phyloP scores from a whole-genome alignment of 257 asterid species.

The Marsdenia floribunda region DNA sequence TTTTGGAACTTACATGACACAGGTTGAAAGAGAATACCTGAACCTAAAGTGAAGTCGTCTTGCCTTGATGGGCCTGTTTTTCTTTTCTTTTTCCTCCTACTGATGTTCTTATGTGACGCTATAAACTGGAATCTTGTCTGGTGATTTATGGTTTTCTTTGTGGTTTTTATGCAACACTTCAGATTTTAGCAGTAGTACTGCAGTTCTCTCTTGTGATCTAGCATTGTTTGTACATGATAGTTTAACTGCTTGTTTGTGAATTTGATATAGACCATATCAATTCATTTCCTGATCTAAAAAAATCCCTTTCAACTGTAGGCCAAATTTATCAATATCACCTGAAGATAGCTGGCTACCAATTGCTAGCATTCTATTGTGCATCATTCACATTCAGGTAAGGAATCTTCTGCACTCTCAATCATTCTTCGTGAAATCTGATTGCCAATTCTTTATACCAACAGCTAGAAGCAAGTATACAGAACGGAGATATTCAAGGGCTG shows the following conservation, averaged over 20 bases:
- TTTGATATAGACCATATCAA: background rate
- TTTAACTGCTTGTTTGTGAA: background rate
- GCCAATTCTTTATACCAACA: constrained; percentile 32
- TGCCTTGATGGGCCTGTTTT: background rate
- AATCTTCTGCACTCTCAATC: constrained; percentile 9
- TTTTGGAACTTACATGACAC: background rate
- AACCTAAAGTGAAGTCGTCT: background rate
- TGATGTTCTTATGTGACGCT: background rate
- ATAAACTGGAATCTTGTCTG: background rate
- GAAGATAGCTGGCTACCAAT: constrained; percentile 98
- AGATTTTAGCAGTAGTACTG: background rate
- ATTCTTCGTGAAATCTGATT: constrained; percentile 19
- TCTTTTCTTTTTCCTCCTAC: background rate
- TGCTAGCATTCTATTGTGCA: constrained; percentile 86
- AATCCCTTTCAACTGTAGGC: constrained; percentile 31
- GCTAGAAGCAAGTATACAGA: constrained; percentile 69
- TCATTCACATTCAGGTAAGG: constrained; percentile 77
- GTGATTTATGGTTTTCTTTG: background rate
- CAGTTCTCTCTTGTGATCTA: background rate
- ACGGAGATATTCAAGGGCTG: constrained; percentile 70
- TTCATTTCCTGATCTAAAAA: constrained; percentile 4
- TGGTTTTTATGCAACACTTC: background rate
- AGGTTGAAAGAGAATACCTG: background rate
- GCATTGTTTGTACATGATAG: background rate
- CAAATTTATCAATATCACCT: constrained; percentile 79